Evolutionary conservation across 495 filamentous ascomycete genomes (phyloP).

Genomic region (Polyplosphaeria fusca): DNA sequence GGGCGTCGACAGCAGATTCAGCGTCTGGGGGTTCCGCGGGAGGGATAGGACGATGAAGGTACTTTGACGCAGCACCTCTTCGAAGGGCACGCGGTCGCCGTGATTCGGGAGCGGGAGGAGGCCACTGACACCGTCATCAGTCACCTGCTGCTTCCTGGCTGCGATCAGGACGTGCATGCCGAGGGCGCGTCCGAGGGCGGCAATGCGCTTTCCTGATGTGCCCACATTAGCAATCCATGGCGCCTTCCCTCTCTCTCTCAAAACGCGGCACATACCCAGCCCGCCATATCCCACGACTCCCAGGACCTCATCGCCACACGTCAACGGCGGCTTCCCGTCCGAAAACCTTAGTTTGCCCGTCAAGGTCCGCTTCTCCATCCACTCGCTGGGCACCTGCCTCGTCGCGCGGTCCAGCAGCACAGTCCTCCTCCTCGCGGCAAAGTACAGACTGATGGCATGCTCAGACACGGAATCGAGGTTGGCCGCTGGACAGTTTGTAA

Average conservation of each 20-base stretch:
- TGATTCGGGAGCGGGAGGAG: conserved; percentile 7
- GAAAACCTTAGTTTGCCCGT: conserved; percentile 28
- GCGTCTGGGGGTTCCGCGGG: conserved; percentile 46
- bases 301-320: conserved; percentile 46
- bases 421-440: conserved; percentile 50
- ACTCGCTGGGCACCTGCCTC: conserved; percentile 34
- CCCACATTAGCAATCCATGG: not conserved
- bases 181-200: conserved; percentile 36
- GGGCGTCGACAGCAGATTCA: conserved; percentile 45
- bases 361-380: conserved; percentile 24
- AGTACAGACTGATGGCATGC: conserved; percentile 55
- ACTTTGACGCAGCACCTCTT: conserved; percentile 44
- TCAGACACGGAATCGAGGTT: conserved; percentile 54
- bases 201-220: conserved; percentile 31
- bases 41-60: conserved; percentile 52
- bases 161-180: conserved; percentile 55
- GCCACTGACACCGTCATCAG: not conserved
- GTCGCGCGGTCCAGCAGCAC: conserved; percentile 43
- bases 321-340: conserved; percentile 44
- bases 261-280: conserved; percentile 46
- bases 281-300: conserved; percentile 55
- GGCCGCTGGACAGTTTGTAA: conserved; percentile 44
- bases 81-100: conserved; percentile 45
- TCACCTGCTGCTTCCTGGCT: conserved; percentile 45
- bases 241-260: conserved; percentile 7